A percentile compares a stretch with the other conserved stretches of the same genome.
These are phyloP conservation scores for Tremellales sp. DNA, from an alignment of 1,284 basidiomycete genomes.

Conservation along the genomic window DNA sequence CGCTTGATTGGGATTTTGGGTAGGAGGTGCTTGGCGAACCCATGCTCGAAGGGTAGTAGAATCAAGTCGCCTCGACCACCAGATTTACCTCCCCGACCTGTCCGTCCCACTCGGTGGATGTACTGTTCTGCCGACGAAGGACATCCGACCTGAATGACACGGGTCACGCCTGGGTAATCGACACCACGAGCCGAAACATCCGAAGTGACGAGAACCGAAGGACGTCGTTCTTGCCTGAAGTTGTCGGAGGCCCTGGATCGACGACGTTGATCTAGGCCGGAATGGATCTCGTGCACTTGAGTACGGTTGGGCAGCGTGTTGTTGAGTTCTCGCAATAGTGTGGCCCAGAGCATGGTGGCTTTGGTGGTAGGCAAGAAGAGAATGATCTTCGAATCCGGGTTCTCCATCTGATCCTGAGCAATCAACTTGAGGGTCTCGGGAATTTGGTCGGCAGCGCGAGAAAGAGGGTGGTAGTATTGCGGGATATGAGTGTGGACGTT, in stretches of 20 bases:
- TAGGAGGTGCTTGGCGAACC: constrained; percentile 68
- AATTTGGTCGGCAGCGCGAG: constrained; percentile 64
- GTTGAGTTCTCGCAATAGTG: constrained; percentile 58
- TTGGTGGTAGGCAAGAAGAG: constrained; percentile 89
- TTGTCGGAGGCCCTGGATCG: constrained; percentile 63
- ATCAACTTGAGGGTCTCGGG: constrained; percentile 76
- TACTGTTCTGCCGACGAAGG: constrained; percentile 73
- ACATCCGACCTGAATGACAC: constrained; percentile 88
- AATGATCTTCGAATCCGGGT: constrained; percentile 74
- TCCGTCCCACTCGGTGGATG: constrained; percentile 86
- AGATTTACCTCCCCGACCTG: constrained; percentile 67
- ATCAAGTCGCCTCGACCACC: constrained; percentile 83
- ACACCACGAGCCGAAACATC: constrained; percentile 89
- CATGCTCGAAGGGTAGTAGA: constrained; percentile 74
- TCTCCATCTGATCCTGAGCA: constrained; percentile 80
- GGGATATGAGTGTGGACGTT: constrained; percentile 72
- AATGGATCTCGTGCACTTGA: constrained; percentile 78
- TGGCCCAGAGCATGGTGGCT: constrained; percentile 71
- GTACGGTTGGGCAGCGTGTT: constrained; percentile 54
- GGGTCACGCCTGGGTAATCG: constrained; percentile 84
- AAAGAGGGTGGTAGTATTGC: constrained; percentile 76
- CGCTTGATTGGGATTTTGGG: constrained; percentile 67
- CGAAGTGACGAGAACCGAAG: constrained; percentile 73
- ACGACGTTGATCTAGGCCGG: constrained; percentile 64
- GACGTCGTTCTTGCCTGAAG: constrained; percentile 63